These are phyloP conservation scores for Aureobasidium mangrovei DNA, from an alignment of 2,329 filamentous ascomycete species.

Conservation along the genomic window DNA sequence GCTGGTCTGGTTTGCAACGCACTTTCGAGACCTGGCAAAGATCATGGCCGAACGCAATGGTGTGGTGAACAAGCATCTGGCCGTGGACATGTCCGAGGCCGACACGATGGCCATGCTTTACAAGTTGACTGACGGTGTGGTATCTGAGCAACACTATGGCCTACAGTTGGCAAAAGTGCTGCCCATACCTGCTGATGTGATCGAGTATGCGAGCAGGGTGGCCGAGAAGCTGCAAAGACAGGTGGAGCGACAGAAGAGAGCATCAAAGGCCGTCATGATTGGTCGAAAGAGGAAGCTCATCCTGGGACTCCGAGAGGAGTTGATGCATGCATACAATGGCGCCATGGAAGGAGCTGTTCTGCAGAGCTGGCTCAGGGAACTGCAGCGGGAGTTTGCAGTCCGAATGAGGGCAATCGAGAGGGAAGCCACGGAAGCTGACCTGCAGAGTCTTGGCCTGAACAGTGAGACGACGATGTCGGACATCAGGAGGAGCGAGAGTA, in stretches of 20 bases:
- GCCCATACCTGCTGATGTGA: conserved; percentile 58
- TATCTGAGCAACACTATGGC: conserved; percentile 69
- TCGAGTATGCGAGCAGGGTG: conserved; percentile 59
- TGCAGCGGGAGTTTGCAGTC: conserved; percentile 67
- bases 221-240: conserved; percentile 50
- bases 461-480: neutral
- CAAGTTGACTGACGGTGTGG: conserved; percentile 63
- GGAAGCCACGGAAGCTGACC: conserved; percentile 22
- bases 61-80: conserved; percentile 74
- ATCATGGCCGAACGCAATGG: conserved; percentile 67
- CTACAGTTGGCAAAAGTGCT: conserved; percentile 70
- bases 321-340: conserved; percentile 59
- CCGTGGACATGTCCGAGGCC: conserved; percentile 50
- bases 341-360: conserved; percentile 57
- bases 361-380: conserved; percentile 51
- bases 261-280: conserved; percentile 49
- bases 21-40: conserved; percentile 74
- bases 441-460: neutral
- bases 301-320: conserved; percentile 61
- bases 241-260: conserved; percentile 45
- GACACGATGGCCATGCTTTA: conserved; percentile 80
- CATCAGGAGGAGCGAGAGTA: neutral
- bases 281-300: conserved; percentile 63
- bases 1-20: conserved; percentile 86
- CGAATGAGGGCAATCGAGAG: conserved; percentile 60